Evolutionary conservation across 345 rosid genomes (phyloP).

Genomic region (Eucalyptus globulus): DNA sequence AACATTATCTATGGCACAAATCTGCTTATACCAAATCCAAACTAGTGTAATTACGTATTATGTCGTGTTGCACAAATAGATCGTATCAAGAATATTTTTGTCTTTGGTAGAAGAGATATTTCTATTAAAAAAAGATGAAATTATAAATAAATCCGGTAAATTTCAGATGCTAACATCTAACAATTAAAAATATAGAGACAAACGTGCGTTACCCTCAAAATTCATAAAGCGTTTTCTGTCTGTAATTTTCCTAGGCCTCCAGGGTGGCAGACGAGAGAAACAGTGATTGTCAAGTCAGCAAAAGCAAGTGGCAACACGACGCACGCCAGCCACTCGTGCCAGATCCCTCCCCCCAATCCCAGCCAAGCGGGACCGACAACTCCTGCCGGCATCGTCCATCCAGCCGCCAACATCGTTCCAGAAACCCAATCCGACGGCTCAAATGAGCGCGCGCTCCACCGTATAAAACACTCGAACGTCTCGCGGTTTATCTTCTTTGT

Average conservation of each 20-base stretch:
- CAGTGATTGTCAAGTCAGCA: not conserved
- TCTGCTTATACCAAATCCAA: fast-evolving
- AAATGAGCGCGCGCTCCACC: not conserved
- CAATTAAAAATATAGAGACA: not conserved
- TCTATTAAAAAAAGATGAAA: not conserved
- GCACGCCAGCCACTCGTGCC: not conserved
- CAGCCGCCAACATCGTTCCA: not conserved
- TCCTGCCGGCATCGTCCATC: not conserved
- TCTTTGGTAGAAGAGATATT: not conserved
- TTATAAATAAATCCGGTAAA: not conserved
- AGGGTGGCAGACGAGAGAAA: not conserved
- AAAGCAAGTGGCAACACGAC: not conserved
- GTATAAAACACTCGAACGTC: not conserved
- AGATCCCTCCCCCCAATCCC: not conserved
- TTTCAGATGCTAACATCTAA: not conserved
- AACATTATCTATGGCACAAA: not conserved
- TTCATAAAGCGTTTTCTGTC: not conserved
- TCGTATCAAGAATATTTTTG: not conserved
- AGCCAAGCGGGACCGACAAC: not conserved
- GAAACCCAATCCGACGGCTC: not conserved
- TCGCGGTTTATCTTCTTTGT: not conserved
- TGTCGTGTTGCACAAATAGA: fast-evolving
- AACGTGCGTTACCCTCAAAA: not conserved
- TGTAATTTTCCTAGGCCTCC: not conserved
- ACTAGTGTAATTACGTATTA: fast-evolving